Base-by-base conservation (phyloP, 805 yeast species). In the Ascoidea rubescens region DNA sequence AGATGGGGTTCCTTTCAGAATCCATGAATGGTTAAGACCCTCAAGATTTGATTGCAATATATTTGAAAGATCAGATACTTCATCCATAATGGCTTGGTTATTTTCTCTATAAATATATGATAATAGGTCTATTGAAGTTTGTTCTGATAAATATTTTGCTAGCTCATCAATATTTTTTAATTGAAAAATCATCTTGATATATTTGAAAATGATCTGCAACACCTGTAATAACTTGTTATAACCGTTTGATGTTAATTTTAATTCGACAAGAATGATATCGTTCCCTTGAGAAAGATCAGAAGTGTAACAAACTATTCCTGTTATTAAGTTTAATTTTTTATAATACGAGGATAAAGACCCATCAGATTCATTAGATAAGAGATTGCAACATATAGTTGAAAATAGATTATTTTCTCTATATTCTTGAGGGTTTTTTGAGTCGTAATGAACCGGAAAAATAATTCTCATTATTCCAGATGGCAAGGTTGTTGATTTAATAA, bases 301-400 rank as follows among this genome's bases (percentile, higher is more conserved):
- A 1, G 65, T 59, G 53, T 65, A 77, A 0, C 82, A 77, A 46
- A 61, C 59, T 2, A 78, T 64, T 0, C 65, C 60, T 1, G 69
- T 62, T 12, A 70, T 69, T 53, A 64, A 70, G 21, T 57, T 60
- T 4, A 54, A 50, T 21, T 65, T 66, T 7, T 80, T 63, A 16
- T 58, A 59, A 5, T 70, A 62, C 55, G 74, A 73, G 5, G 84
- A 59, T 0, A 87, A 76, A 0, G 73, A 21, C 28, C 28, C 74
- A 1, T 57, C 52, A 4, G 79, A 64, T 64, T 84, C 91, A 61
- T 79, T 81, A 1, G 91, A 91, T 50, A 82, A 64, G 0, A 83
- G 51, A 48, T 75, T 75, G 51, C 79, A 71, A 82, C 87, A 79
- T 4, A 72, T 63, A 63, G 33, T 67, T 64, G 48, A 67, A 71